phyloP scores from a whole-genome alignment of 139 green algal species.

The Raphidocelis subcapitata region DNA sequence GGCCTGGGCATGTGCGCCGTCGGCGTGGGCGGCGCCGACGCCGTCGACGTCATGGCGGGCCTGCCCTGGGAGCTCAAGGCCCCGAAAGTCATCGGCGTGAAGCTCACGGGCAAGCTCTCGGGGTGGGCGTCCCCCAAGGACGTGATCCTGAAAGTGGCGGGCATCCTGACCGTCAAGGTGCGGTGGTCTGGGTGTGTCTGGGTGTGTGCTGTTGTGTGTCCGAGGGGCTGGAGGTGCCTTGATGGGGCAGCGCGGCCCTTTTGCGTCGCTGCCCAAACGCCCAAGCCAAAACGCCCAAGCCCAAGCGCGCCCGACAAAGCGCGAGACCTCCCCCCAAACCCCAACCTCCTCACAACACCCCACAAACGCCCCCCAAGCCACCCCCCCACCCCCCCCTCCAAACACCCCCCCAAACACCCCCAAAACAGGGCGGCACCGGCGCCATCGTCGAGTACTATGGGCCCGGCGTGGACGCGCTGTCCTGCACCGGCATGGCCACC shows the following conservation, averaged over 20 bases:
- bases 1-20: conserved; percentile 90
- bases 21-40: conserved; percentile 90
- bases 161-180: conserved; percentile 94
- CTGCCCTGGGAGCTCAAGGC: conserved; percentile 97
- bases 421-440: conserved; percentile 94
- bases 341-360: too few relatives aligned
- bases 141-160: conserved; percentile 93
- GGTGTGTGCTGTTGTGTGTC: too few relatives aligned
- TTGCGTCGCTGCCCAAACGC: too few relatives aligned
- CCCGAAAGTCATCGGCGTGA: conserved; percentile 91
- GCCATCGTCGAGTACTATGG: conserved; percentile 96
- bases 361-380: too few relatives aligned
- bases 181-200: conserved; percentile 66
- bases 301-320: too few relatives aligned
- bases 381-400: too few relatives aligned
- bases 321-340: too few relatives aligned
- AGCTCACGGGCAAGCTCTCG: conserved; percentile 84
- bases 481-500: conserved; percentile 94
- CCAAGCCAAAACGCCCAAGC: too few relatives aligned
- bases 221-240: too few relatives aligned
- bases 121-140: conserved; percentile 94
- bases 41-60: conserved; percentile 96
- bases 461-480: conserved; percentile 86
- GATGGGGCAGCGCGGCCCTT: too few relatives aligned
- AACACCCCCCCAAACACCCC: conserved; percentile 44